phyloP scores from a whole-genome alignment of 2,329 filamentous ascomycete species.

The Fusarium dlaminii region DNA sequence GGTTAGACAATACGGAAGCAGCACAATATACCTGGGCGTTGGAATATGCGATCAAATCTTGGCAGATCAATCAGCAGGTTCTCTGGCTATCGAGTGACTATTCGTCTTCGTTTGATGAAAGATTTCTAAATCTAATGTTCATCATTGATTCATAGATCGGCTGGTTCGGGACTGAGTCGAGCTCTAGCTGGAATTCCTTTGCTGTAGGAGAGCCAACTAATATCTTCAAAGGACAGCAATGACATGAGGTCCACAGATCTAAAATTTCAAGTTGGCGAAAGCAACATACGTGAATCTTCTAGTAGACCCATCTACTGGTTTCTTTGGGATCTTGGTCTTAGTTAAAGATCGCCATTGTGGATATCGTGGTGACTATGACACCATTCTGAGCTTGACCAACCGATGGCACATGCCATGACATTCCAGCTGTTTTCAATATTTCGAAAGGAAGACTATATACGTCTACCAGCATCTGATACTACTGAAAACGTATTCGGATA shows the following conservation, averaged over 20 bases:
- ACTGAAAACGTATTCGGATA: slow-evolving; percentile 8
- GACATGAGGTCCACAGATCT: neutral
- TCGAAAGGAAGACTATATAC: neutral
- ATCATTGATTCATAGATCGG: neutral
- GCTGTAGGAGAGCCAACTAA: neutral
- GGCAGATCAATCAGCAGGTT: neutral
- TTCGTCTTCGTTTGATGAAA: neutral
- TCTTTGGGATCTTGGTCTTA: neutral
- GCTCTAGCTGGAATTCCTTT: neutral
- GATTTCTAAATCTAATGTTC: neutral
- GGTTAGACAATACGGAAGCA: slow-evolving; percentile 23
- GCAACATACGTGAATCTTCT: neutral
- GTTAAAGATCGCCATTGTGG: neutral
- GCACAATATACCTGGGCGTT: slow-evolving; percentile 26
- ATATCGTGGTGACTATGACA: neutral
- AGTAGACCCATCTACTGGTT: neutral
- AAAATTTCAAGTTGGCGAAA: neutral
- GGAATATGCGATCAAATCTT: slow-evolving; percentile 1
- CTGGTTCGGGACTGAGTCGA: neutral
- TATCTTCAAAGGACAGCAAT: neutral
- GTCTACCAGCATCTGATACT: neutral
- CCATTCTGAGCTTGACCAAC: neutral
- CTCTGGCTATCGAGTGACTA: neutral
- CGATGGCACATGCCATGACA: neutral
- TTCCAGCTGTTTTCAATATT: neutral